Evolutionary conservation across 2,329 filamentous ascomycete genomes (phyloP).

Genomic region (Fusarium xyrophilum): DNA sequence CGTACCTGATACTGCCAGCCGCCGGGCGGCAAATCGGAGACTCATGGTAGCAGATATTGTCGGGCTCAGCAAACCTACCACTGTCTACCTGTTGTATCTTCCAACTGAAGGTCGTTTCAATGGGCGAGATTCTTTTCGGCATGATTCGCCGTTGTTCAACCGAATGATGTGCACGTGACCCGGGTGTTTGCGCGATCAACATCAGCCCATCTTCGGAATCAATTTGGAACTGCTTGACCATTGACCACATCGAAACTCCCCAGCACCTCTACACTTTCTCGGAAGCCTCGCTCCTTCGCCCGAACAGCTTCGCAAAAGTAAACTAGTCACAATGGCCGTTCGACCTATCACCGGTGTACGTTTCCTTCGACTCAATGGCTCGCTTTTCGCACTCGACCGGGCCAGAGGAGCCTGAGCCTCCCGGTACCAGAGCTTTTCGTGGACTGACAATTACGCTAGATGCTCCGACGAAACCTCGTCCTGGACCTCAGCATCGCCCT

Average conservation of each 20-base stretch:
- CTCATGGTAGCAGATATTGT: constrained; percentile 60
- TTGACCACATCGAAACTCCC: constrained; percentile 38
- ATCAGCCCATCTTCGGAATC: constrained; percentile 45
- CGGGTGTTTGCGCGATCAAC: constrained; percentile 46
- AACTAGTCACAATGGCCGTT: constrained; percentile 58
- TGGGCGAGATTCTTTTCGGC: constrained; percentile 41
- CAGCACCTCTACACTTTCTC: constrained; percentile 23
- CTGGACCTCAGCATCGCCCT: constrained; percentile 63
- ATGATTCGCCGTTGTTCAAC: constrained; percentile 37
- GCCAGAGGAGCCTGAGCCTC: constrained; percentile 25
- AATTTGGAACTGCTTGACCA: constrained; percentile 40
- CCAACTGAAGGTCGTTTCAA: constrained; percentile 11
- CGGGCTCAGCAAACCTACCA: constrained; percentile 32
- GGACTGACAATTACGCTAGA: constrained; percentile 54
- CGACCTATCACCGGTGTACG: constrained; percentile 67
- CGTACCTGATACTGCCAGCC: constrained; percentile 67
- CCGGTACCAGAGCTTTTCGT: constrained; percentile 34
- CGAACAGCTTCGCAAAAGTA: constrained; percentile 36
- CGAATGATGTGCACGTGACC: constrained; percentile 38
- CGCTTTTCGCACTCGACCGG: constrained; percentile 14
- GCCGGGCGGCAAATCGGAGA: constrained; percentile 67
- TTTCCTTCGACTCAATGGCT: constrained; percentile 47
- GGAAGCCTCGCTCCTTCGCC: constrained; percentile 33
- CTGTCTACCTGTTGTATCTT: constrained; percentile 26
- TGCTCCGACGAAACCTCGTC: constrained; percentile 66